A percentile compares a stretch with the other conserved stretches of the same genome.
Evolutionary conservation across 1,284 basidiomycete species (phyloP).

Genomic region (Sanghuangporus weigelae): DNA sequence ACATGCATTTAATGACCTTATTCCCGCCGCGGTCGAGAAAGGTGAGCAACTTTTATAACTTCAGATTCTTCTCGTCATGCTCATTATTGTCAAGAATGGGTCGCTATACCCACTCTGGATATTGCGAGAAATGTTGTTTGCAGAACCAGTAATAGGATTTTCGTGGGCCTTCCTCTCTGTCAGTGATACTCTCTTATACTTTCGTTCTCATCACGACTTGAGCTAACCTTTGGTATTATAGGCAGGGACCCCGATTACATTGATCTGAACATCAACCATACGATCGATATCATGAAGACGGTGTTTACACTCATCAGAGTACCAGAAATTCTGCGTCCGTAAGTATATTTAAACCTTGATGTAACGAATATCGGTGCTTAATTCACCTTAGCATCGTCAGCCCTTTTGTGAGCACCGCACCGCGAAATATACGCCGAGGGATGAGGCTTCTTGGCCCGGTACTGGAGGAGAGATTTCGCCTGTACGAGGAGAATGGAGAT

Average conservation of each 20-base stretch:
- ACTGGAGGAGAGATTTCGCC: conserved; percentile 32
- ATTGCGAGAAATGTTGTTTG: conserved; percentile 36
- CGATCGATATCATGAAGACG: conserved; percentile 27
- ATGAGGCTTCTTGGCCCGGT: conserved; percentile 31
- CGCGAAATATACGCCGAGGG: conserved; percentile 17
- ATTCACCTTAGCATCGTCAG: conserved; percentile 4
- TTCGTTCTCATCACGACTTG: not conserved
- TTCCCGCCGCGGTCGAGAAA: conserved; percentile 21
- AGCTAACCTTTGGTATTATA: conserved; percentile 17
- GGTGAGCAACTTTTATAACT: not conserved
- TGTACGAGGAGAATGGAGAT: conserved; percentile 28
- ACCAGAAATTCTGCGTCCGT: conserved; percentile 29
- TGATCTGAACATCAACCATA: conserved; percentile 32
- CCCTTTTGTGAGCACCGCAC: not conserved
- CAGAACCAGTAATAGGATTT: conserved; percentile 35
- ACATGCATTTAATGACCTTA: conserved; percentile 21
- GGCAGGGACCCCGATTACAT: conserved; percentile 37
- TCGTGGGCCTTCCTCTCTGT: conserved; percentile 38
- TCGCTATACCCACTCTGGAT: conserved; percentile 27
- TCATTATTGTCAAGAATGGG: conserved; percentile 31
- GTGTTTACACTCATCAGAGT: conserved; percentile 28
- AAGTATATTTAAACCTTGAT: not conserved
- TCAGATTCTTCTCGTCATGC: not conserved
- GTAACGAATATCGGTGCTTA: not conserved
- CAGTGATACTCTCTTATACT: conserved; percentile 10